Conservation (phyloP, 805 yeast genomes). For the Candida palmyrensis region DNA sequence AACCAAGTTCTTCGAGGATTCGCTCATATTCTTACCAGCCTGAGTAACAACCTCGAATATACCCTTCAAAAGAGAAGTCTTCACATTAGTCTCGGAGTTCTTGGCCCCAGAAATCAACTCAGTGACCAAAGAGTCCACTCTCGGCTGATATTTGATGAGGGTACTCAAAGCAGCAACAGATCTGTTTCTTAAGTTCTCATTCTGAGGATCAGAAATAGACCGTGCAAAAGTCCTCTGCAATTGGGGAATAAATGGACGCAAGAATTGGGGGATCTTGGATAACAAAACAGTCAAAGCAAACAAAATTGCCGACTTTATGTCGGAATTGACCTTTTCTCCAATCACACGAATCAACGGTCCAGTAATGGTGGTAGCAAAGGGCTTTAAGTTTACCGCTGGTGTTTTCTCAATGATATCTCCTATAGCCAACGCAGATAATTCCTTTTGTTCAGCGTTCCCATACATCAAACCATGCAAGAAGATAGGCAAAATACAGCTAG, state of each 20-base stretch:
- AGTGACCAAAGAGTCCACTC: constrained; percentile 87
- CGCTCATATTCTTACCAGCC: constrained; percentile 76
- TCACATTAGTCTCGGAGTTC: constrained; percentile 65
- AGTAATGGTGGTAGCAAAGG: constrained; percentile 87
- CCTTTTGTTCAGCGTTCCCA: constrained; percentile 81
- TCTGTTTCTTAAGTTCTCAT: constrained; percentile 67
- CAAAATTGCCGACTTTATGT: constrained; percentile 91
- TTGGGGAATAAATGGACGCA: constrained; percentile 96
- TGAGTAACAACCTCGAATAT: constrained; percentile 73
- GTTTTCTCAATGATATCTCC: constrained; percentile 84
- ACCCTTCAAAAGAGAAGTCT: constrained; percentile 81
- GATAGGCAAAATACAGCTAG: constrained; percentile 82
- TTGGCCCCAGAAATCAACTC: constrained; percentile 78
- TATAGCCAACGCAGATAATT: constrained; percentile 80
- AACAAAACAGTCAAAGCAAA: constrained; percentile 76
- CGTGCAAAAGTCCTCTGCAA: constrained; percentile 95
- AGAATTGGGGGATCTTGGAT: constrained; percentile 78
- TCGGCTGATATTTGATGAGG: constrained; percentile 81
- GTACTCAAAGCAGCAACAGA: constrained; percentile 91
- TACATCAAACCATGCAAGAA: constrained; percentile 95
- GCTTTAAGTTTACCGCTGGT: constrained; percentile 74
- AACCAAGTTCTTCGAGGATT: constrained; percentile 62
- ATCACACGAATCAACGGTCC: constrained; percentile 98
- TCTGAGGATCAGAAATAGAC: constrained; percentile 73
- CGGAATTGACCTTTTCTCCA: constrained; percentile 90